These are phyloP conservation scores for Lasiosphaeris hirsuta DNA, from an alignment of 495 filamentous ascomycete species.

Conservation along the genomic window DNA sequence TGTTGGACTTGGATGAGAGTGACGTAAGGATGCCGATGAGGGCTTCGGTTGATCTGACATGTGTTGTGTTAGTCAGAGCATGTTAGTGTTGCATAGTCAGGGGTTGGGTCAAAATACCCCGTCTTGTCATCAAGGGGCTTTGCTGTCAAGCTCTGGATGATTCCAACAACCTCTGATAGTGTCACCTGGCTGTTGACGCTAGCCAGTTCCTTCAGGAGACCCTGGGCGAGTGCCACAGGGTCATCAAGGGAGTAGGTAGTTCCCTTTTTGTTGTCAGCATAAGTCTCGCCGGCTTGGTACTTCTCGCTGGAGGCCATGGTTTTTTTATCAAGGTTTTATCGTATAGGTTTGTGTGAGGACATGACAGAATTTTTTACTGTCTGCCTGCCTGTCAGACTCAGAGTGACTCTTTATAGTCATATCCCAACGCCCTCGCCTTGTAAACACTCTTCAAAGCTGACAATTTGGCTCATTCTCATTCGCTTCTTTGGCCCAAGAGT, in stretches of 20 bases:
- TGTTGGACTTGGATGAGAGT: conserved; percentile 54
- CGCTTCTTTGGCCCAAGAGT: too few relatives aligned
- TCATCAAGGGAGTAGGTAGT: conserved; percentile 26
- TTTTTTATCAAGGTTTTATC: neutral
- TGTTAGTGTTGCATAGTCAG: neutral
- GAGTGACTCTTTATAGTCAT: too few relatives aligned
- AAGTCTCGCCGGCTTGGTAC: conserved; percentile 17
- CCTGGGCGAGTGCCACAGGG: conserved; percentile 26
- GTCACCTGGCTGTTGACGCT: conserved; percentile 23
- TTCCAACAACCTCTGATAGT: conserved; percentile 18
- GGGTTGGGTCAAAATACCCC: conserved; percentile 10
- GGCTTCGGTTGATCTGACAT: conserved; percentile 25
- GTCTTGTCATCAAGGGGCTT: conserved; percentile 36
- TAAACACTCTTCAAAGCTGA: too few relatives aligned
- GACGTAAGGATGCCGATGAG: conserved; percentile 34
- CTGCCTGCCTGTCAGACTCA: too few relatives aligned
- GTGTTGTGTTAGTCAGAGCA: too few relatives aligned
- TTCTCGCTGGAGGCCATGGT: conserved; percentile 10
- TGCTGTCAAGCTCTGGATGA: conserved; percentile 26
- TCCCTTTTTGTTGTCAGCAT: conserved; percentile 4
- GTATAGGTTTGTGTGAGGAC: too few relatives aligned
- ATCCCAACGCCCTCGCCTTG: too few relatives aligned
- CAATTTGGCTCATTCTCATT: too few relatives aligned
- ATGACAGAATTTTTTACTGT: too few relatives aligned
- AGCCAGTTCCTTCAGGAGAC: conserved; percentile 26